Base-by-base conservation (phyloP, 2,329 filamentous ascomycete species). In the Aspergillus uvarum region DNA sequence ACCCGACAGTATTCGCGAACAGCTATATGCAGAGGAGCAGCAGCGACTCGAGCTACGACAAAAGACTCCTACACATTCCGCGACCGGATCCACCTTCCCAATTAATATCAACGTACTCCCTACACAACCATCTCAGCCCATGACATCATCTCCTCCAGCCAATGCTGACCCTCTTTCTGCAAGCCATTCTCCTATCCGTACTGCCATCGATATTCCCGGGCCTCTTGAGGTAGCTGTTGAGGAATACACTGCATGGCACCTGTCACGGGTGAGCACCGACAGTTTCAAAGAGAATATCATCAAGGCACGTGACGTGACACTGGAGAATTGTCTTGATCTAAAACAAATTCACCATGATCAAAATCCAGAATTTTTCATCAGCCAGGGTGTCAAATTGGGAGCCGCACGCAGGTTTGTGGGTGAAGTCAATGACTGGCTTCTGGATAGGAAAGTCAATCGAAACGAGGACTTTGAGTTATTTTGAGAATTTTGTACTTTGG, bases 101-200 rank as follows among this genome's bases (percentile, higher is more conserved):
- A 74, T 74, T 53, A 68, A 68, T 58, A 73, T 77, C 48, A 70
- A 70, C 61, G 63, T 74, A 52, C 65, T 71, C 10, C 65, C 65
- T 14, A 48, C 62, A 6, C 49, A 59, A 51, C 49, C 57, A 62
- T 61, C 63, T 59, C 54, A 67, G 32, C 22, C 58, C 11, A 14
- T 54, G 32, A 44, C 48, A n/a, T 31, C 48, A 31, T 24, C 35
- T 54, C 31, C 22, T 32, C 19, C 11, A 16, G 24, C 29, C 6
- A 12, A 32, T 32, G 6, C 31, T 32, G 31, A 12, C 31, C 8
- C 31, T 32, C 31, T 32, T 32, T 32, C 31, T 32, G 31, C 31
- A 32, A 32, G 31, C 31, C 31, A 32, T 32, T 32, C 11, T 32
- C 6, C 31, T 32, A 32, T 32, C 31, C 31, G 31, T 32, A 31